Base-by-base conservation (phyloP, 1,139 yeast species). In the Saccharomycopsis phalli region DNA sequence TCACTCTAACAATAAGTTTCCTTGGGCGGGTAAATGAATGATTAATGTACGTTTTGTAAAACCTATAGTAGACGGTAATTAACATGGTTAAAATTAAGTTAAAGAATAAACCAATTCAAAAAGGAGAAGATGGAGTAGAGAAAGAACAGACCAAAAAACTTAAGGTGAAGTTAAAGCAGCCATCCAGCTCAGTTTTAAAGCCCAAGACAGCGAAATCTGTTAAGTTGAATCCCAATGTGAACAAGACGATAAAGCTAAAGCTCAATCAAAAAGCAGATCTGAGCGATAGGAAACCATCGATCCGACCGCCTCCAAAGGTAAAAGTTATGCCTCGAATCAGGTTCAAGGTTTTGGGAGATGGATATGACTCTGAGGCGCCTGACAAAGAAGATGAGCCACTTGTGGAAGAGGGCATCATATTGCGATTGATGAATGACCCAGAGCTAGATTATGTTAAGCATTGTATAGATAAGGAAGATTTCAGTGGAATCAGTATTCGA, bases 321-420 rank as follows among this genome's bases (percentile, higher is more conserved):
- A 54, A 52, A 41, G 38, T 30, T 11, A 33, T 49, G 7, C 52
- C 53, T 22, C 57, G 56, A 36, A 77, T 86, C 41, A 64, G 93
- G 47, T 77, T 88, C 42, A 86, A 84, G 53, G 70, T 81, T 7
- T 94, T 95, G 0, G 95, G 95, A 1, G 95, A 88, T 51, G 97
- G 97, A 0, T 91, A 91, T 58, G 98, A 91, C 56, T 82, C 95
- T 1, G 98, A 91, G 53, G 97, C 95, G 8, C 95, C 96, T 1
- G 97, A 91, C 52, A 65, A 86, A 34, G 98, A 91, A 57, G 96
- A 87, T 46, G 97, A 91, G 54, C 98, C 98, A 0, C 63, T 86
- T 50, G 65, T 87, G 20, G 97, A 91, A 55, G 94, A 83, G 50
- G 95, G 94, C 0, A 70, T 91, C 2, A 66, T 87, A 1, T 59